Evolutionary conservation across 2,329 filamentous ascomycete genomes (phyloP).

Genomic region (Arthroderma sp.): DNA sequence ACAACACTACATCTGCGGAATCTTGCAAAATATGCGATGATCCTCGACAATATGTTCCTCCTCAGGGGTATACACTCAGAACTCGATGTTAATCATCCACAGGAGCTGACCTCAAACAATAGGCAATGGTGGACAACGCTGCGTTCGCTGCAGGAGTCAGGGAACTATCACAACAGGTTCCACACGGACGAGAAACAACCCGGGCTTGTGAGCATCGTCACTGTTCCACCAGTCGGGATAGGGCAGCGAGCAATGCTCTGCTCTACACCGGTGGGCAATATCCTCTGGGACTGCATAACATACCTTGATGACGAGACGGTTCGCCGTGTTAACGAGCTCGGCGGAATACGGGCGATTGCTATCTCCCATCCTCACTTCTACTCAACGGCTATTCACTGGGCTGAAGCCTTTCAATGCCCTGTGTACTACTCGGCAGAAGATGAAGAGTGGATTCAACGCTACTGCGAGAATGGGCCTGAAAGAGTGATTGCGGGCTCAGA

Average conservation of each 20-base stretch:
- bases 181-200: constrained; percentile 12
- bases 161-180: constrained; percentile 19
- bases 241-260: constrained; percentile 63
- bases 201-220: constrained; percentile 20
- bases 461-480: constrained; percentile 27
- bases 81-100: neutral
- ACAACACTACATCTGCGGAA: constrained; percentile 13
- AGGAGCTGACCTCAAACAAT: neutral
- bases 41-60: constrained; percentile 22
- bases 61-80: constrained; percentile 16
- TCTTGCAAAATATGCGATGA: constrained; percentile 25
- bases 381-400: constrained; percentile 64
- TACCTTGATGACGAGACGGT: constrained; percentile 56
- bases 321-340: constrained; percentile 43
- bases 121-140: constrained; percentile 24
- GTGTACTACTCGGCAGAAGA: constrained; percentile 60
- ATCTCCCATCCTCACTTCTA: constrained; percentile 78
- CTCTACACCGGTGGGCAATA: constrained; percentile 52
- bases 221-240: constrained; percentile 52
- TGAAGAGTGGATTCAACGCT: constrained; percentile 47
- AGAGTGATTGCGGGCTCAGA: constrained; percentile 24
- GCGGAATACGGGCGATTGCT: constrained; percentile 58
- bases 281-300: constrained; percentile 70
- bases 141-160: constrained; percentile 16
- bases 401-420: constrained; percentile 53